These are phyloP conservation scores for Didymella exigua DNA, from an alignment of 2,329 filamentous ascomycete species.

Conservation along the genomic window DNA sequence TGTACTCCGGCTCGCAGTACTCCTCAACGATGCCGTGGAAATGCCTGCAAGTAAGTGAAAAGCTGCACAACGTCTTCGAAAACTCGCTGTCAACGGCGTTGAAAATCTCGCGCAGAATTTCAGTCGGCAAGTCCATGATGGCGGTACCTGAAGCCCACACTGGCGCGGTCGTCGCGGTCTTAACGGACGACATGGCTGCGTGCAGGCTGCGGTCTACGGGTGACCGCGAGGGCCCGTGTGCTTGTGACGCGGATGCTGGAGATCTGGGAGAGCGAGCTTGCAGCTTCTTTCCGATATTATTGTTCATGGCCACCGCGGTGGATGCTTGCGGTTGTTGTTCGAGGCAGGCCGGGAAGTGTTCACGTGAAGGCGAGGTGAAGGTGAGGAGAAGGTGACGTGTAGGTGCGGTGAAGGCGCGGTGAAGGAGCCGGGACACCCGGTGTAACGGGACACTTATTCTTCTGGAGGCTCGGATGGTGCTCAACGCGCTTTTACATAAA, in stretches of 20 bases:
- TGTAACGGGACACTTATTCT: background rate
- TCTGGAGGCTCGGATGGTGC: background rate
- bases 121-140: conserved; percentile 5
- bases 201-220: too few species aligned
- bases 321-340: background rate
- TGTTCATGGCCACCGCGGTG: background rate
- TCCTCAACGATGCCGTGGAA: background rate
- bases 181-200: background rate
- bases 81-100: background rate
- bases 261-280: background rate
- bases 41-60: conserved; percentile 1
- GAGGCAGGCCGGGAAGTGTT: background rate
- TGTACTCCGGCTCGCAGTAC: conserved; percentile 6
- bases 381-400: too few species aligned
- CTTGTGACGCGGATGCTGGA: background rate
- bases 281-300: background rate
- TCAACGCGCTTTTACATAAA: conserved; percentile 7
- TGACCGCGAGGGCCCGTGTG: background rate
- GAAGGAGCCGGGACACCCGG: background rate
- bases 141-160: background rate
- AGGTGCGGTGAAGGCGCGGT: background rate
- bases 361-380: background rate
- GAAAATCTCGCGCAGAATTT: conserved; percentile 2
- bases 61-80: background rate
- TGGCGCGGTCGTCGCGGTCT: background rate